Evolutionary conservation across 108 stramenopile species (phyloP), one percentile per base, ranked within the genome.

Genomic region (Skeletonema grethae): DNA sequence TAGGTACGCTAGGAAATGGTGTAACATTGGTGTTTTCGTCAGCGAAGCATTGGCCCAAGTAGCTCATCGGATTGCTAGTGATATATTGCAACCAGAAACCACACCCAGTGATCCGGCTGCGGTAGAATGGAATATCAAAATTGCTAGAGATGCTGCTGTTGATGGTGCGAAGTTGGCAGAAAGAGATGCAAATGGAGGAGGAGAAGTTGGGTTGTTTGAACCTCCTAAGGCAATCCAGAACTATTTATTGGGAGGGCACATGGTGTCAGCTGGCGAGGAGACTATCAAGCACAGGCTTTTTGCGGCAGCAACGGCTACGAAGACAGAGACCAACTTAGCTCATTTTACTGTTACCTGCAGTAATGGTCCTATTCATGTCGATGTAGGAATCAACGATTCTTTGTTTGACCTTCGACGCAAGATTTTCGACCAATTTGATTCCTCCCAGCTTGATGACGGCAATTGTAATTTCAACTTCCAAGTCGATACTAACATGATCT

Each of bases 391-490:
- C 8, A 22, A 53, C 22, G 50, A 53, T 22, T 53, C 50, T 22
- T 53, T 53, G 22, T 53, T 53, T 53, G 50, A 53, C 50, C 50
- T 53, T 22, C 50, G 50, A 22, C 50, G 50, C 22, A 53, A 53
- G 50, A 53, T 53, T 22, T 53, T 53, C 22, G 50, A 53, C 50
- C 50, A 53, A 22, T 53, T 53, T 5, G 50, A 53, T 22, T 20
- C 50, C 22, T 53, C 22, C 50, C 50, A 53, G 50, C 50, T 53
- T 7, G 50, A 53, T 53, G 50, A 53, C 9, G 50, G 22, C 1
- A 53, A 53, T 24, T 53, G 50, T 16, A 53, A 53, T 53, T 53
- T 53, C 50, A 53, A 53, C 22, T 53, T 53, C 7, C 50, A 53
- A 22, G 50, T 53, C 22, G 50, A 53, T 53, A 53, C 22, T 0